Conservation (phyloP, 225 moss, liverwort and hornwort species). For the Pleurozium schreberi region DNA sequence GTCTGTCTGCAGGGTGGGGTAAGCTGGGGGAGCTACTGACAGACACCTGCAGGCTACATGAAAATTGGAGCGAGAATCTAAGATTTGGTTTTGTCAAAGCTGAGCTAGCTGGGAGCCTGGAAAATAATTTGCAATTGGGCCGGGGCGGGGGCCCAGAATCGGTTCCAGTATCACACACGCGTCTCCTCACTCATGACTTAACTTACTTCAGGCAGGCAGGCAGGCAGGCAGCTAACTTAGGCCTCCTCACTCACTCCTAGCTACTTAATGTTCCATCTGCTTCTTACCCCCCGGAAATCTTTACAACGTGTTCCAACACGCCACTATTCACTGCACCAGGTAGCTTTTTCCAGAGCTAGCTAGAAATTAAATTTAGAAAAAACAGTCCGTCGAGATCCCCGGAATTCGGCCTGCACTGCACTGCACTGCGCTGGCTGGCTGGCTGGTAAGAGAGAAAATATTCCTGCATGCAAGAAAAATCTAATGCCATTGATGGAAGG, state of each 20-base stretch:
- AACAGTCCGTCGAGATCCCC: background rate
- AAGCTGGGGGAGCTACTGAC: background rate
- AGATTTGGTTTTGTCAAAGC: background rate
- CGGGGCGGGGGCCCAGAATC: background rate
- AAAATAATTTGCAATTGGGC: background rate
- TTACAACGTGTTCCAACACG: background rate
- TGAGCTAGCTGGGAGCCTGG: background rate
- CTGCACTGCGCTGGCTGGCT: too few species aligned
- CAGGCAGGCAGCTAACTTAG: too few species aligned
- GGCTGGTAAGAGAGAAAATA: background rate
- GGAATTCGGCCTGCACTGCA: background rate
- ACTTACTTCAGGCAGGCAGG: too few species aligned
- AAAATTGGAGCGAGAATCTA: background rate
- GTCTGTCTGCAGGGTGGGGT: background rate
- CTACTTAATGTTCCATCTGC: background rate
- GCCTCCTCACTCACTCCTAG: background rate
- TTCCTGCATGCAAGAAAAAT: background rate
- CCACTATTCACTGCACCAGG: background rate
- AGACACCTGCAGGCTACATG: background rate
- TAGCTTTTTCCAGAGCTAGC: background rate
- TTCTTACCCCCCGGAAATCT: background rate
- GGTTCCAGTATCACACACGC: conserved; percentile 1
- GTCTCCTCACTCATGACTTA: background rate
- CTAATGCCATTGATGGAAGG: background rate
- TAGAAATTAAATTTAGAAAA: too few species aligned